These are phyloP conservation scores for Fusarium decemcellulare DNA, from an alignment of 2,329 filamentous ascomycete species.

Conservation along the genomic window DNA sequence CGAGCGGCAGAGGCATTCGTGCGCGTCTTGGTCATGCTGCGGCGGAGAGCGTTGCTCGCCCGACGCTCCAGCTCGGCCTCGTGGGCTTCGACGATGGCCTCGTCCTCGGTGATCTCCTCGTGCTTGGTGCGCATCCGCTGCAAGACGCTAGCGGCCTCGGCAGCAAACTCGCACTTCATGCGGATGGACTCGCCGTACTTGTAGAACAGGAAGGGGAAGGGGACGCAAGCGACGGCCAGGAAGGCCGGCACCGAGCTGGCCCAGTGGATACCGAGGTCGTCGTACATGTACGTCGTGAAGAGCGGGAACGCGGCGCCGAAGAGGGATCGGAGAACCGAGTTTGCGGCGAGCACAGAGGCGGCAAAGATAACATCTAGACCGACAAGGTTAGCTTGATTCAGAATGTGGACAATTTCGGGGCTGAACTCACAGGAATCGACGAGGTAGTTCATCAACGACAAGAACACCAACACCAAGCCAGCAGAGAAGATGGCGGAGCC, in stretches of 20 bases:
- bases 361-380: constrained; percentile 77
- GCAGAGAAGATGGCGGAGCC: constrained; percentile 65
- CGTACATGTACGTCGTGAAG: constrained; percentile 74
- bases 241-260: constrained; percentile 81
- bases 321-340: constrained; percentile 77
- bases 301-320: constrained; percentile 82
- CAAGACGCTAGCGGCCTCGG: constrained; percentile 75
- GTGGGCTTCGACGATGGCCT: constrained; percentile 43
- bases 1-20: constrained; percentile 2
- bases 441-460: constrained; percentile 76
- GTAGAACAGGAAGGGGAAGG: constrained; percentile 84
- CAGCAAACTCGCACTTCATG: constrained; percentile 77
- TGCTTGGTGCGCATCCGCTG: constrained; percentile 56
- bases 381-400: constrained; percentile 25
- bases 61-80: constrained; percentile 46
- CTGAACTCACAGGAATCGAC: constrained; percentile 69
- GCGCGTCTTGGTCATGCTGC: constrained; percentile 36
- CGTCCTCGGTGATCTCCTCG: constrained; percentile 47
- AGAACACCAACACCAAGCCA: constrained; percentile 75
- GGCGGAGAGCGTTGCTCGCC: constrained; percentile 39
- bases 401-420: not conserved
- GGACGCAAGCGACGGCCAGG: constrained; percentile 78
- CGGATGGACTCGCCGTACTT: constrained; percentile 76
- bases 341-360: constrained; percentile 81
- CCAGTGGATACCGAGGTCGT: constrained; percentile 80